A percentile compares a stretch with the other conserved stretches of the same genome.
Evolutionary conservation across 164 flowering plant species (phyloP).

Genomic region (Liriodendron chinense): DNA sequence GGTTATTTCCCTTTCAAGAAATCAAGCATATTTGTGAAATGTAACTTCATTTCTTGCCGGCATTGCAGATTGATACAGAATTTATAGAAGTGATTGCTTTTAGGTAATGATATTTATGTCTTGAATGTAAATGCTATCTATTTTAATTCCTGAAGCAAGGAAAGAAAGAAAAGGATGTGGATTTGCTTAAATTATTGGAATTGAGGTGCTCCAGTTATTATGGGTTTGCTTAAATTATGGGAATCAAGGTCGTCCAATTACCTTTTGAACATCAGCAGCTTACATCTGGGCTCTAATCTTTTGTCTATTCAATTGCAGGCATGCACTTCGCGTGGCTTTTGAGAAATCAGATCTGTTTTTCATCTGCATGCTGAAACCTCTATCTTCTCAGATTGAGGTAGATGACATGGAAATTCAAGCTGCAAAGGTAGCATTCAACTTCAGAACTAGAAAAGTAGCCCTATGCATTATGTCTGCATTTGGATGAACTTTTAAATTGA

Average conservation of each 20-base stretch:
- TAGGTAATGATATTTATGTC: too few relatives aligned
- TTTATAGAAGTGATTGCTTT: conserved; percentile 87
- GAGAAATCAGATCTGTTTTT: conserved; percentile 87
- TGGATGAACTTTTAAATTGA: too few relatives aligned
- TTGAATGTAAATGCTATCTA: too few relatives aligned
- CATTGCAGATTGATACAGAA: conserved; percentile 74
- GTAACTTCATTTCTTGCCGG: not conserved
- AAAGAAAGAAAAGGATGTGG: too few relatives aligned
- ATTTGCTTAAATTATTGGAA: too few relatives aligned
- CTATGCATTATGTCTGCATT: not conserved
- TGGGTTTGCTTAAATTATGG: not conserved
- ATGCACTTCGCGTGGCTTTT: conserved; percentile 74
- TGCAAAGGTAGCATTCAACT: conserved; percentile 60
- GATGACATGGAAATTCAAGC: conserved; percentile 77
- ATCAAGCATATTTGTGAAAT: not conserved
- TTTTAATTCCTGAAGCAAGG: too few relatives aligned
- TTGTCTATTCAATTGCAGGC: conserved; percentile 46
- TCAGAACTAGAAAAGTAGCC: not conserved
- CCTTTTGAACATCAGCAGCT: not conserved
- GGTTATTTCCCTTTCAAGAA: not conserved
- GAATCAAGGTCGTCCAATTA: not conserved
- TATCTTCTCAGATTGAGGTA: conserved; percentile 51
- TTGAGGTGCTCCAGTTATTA: too few relatives aligned
- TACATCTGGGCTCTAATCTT: not conserved
- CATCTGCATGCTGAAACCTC: conserved; percentile 73